These are phyloP conservation scores for Saccharomyces hybrid DNA, from an alignment of 1,139 yeast species.

Conservation along the genomic window DNA sequence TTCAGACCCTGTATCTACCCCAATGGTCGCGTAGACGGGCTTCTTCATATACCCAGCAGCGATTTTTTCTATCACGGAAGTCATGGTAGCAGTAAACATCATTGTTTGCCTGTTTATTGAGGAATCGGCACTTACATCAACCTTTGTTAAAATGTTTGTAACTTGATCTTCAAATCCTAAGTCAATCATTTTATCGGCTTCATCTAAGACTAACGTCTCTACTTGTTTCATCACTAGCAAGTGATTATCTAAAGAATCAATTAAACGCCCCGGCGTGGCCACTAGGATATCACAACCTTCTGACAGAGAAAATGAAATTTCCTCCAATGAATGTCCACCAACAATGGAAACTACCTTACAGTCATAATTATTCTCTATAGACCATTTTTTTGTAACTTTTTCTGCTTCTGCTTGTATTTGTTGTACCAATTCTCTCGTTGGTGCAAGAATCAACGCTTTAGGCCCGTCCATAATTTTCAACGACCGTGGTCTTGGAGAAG, in stretches of 20 bases:
- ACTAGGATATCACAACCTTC: constrained; percentile 76
- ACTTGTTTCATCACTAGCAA: constrained; percentile 55
- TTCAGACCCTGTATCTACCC: constrained; percentile 43
- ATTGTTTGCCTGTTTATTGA: constrained; percentile 46
- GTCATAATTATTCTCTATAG: constrained; percentile 32
- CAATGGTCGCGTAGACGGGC: constrained; percentile 63
- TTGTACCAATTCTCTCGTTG: constrained; percentile 88
- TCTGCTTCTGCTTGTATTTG: constrained; percentile 68
- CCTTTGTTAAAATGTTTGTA: constrained; percentile 42
- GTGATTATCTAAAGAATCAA: constrained; percentile 70
- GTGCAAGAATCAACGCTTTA: constrained; percentile 65
- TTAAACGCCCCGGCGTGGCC: constrained; percentile 88
- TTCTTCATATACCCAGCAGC: constrained; percentile 52
- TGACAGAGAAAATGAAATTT: constrained; percentile 52
- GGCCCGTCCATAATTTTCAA: constrained; percentile 51
- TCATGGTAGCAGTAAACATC: constrained; percentile 95
- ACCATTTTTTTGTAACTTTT: constrained; percentile 40
- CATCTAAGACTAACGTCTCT: constrained; percentile 72
- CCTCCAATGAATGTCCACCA: constrained; percentile 85
- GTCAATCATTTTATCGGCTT: constrained; percentile 92
- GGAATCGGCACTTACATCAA: constrained; percentile 37
- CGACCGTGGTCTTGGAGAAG: constrained; percentile 33
- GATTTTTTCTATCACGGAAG: constrained; percentile 60
- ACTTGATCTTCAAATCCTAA: constrained; percentile 88
- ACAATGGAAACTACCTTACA: constrained; percentile 61